Percentiles rank a stretch among this genome's conserved stretches.
Conservation (phyloP, 768 basidiomycete genomes). For the Kwoniella botswanensis region DNA sequence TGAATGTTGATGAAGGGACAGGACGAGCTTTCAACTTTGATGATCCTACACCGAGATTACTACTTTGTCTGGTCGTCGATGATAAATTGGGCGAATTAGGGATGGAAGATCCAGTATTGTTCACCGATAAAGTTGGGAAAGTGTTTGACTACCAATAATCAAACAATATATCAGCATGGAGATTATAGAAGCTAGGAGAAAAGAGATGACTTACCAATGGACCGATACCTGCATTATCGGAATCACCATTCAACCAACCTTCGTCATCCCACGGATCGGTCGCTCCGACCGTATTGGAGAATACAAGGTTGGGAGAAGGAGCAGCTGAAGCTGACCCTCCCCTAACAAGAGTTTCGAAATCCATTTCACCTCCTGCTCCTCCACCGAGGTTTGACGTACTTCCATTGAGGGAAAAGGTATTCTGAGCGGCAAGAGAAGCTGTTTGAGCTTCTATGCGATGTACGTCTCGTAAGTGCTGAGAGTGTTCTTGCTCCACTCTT, state of each 20-base stretch:
- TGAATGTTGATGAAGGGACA: slow-evolving; percentile 49
- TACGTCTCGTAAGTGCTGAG: slow-evolving; percentile 88
- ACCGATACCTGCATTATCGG: slow-evolving; percentile 13
- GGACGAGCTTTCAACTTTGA: slow-evolving; percentile 49
- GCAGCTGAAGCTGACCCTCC: slow-evolving; percentile 22
- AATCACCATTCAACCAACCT: slow-evolving; percentile 37
- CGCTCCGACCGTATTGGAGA: not conserved
- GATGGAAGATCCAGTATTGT: slow-evolving; percentile 18
- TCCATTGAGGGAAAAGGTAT: slow-evolving; percentile 62
- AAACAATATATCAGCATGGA: not conserved
- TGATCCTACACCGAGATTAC: slow-evolving; percentile 17
- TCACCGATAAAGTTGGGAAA: slow-evolving; percentile 26
- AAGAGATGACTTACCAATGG: slow-evolving; percentile 29
- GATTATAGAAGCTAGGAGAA: not conserved
- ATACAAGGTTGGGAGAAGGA: slow-evolving; percentile 18
- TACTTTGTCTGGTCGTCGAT: slow-evolving; percentile 9
- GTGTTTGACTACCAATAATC: slow-evolving; percentile 9
- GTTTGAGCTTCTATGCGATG: slow-evolving; percentile 80
- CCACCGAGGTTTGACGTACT: slow-evolving; percentile 27
- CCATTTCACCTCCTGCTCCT: slow-evolving; percentile 63
- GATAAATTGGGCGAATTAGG: not conserved
- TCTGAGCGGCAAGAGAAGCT: slow-evolving; percentile 58
- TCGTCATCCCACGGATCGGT: slow-evolving; percentile 51
- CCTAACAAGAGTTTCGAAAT: slow-evolving; percentile 67
- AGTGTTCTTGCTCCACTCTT: slow-evolving; percentile 90